These are phyloP conservation scores for Aphanomyces cochlioides DNA, from an alignment of 352 stramenopile species.

Conservation along the genomic window DNA sequence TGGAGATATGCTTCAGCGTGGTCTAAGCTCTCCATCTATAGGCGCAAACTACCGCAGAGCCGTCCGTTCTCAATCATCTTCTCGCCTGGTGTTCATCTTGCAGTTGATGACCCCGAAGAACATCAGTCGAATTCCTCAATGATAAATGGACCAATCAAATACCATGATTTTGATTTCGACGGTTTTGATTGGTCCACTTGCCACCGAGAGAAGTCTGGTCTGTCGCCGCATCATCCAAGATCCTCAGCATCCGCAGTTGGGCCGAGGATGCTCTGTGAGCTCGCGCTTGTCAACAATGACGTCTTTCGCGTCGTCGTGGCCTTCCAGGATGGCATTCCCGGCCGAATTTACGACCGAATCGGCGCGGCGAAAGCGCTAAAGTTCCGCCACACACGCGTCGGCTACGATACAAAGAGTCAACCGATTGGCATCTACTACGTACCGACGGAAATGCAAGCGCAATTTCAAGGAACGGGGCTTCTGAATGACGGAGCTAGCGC, in stretches of 20 bases:
- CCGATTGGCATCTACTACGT: constrained; percentile 19
- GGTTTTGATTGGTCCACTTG: neutral
- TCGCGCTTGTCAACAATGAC: neutral
- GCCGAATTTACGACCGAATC: neutral
- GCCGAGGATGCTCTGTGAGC: neutral
- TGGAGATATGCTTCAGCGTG: too few species aligned
- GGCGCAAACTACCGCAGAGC: too few species aligned
- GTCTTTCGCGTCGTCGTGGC: neutral
- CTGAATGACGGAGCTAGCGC: neutral
- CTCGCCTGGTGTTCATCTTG: too few species aligned
- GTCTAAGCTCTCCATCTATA: too few species aligned
- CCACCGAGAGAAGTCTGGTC: too few species aligned
- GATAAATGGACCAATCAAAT: neutral
- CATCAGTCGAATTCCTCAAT: too few species aligned
- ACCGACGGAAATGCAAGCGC: neutral
- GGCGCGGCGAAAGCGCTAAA: neutral
- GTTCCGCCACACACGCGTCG: constrained; percentile 13
- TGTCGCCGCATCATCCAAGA: neutral
- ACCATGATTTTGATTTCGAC: neutral
- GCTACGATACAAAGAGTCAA: constrained; percentile 19
- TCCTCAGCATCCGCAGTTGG: constrained; percentile 7
- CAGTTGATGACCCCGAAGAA: too few species aligned
- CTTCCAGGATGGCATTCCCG: neutral
- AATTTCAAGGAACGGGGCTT: neutral
- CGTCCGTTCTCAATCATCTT: too few species aligned